These are phyloP conservation scores for Floccularia luteovirens DNA, from an alignment of 768 basidiomycete species.

Conservation along the genomic window DNA sequence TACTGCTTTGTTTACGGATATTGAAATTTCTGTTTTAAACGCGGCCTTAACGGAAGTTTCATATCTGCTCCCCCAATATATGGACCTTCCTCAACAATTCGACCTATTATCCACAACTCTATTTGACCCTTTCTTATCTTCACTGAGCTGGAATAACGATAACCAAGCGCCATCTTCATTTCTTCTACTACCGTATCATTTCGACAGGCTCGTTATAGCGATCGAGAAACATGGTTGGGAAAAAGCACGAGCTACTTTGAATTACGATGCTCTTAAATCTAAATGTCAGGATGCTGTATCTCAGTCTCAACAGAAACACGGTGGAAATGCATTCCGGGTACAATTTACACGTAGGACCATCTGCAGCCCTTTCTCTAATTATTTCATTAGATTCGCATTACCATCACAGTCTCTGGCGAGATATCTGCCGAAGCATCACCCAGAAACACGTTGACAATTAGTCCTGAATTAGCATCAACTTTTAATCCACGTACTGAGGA, in stretches of 20 bases:
- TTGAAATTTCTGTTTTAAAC: no score
- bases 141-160: slow-evolving; percentile 51
- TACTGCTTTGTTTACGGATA: no score
- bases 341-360: neutral
- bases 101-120: slow-evolving; percentile 48
- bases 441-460: slow-evolving; percentile 21
- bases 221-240: slow-evolving; percentile 46
- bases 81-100: no score
- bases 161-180: slow-evolving; percentile 46
- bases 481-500: slow-evolving; percentile 24
- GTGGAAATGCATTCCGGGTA: slow-evolving; percentile 23
- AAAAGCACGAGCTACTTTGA: slow-evolving; percentile 21
- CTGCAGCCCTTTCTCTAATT: slow-evolving; percentile 1
- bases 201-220: slow-evolving; percentile 49
- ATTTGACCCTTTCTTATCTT: slow-evolving; percentile 44
- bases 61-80: no score
- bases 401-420: slow-evolving; percentile 29
- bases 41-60: no score
- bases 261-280: slow-evolving; percentile 28
- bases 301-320: slow-evolving; percentile 12
- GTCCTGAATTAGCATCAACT: slow-evolving; percentile 29
- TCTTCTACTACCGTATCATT: slow-evolving; percentile 54
- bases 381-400: slow-evolving; percentile 42
- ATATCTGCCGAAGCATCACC: slow-evolving; percentile 26
- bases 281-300: slow-evolving; percentile 40